These are phyloP conservation scores for Pelagomonas calceolata DNA, from an alignment of 108 stramenopile genomes.

Conservation along the genomic window DNA sequence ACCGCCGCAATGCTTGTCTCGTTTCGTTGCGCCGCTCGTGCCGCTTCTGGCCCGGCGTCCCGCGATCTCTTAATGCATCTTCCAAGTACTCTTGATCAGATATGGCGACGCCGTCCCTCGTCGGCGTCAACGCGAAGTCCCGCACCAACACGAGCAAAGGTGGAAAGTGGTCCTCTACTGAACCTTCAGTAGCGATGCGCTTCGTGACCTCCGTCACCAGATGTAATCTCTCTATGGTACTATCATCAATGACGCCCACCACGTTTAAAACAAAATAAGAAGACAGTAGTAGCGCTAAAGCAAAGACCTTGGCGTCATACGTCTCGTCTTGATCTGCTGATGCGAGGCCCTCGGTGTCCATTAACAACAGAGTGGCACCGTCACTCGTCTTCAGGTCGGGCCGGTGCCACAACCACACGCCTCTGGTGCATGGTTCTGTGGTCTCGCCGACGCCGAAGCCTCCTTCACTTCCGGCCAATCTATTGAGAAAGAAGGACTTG, in stretches of 20 bases:
- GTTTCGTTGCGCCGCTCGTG: not conserved
- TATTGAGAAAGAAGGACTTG: slow-evolving; percentile 27
- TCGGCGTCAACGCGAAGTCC: slow-evolving; percentile 12
- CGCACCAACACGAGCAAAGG: slow-evolving; percentile 16
- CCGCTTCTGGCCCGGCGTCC: not conserved
- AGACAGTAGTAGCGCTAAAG: slow-evolving; percentile 16
- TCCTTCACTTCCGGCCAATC: not conserved
- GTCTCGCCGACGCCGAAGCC: slow-evolving; percentile 25
- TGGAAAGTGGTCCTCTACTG: slow-evolving; percentile 4
- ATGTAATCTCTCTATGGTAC: slow-evolving; percentile 13
- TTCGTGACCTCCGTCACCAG: slow-evolving; percentile 16
- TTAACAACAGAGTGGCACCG: not conserved
- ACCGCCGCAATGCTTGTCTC: not conserved
- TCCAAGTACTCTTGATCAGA: slow-evolving; percentile 9
- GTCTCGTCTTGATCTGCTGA: slow-evolving; percentile 15
- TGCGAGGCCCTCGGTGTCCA: slow-evolving; percentile 32
- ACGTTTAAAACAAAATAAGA: slow-evolving; percentile 22
- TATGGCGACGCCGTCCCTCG: slow-evolving; percentile 2
- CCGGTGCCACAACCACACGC: slow-evolving; percentile 25
- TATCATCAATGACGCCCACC: slow-evolving; percentile 20
- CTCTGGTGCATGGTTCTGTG: slow-evolving; percentile 20
- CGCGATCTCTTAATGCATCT: slow-evolving; percentile 8
- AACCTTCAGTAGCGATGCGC: not conserved
- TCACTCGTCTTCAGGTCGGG: not conserved
- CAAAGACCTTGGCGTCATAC: slow-evolving; percentile 21